Conservation (phyloP, 2,329 filamentous ascomycete species). For the Dothideomycetes sp. region DNA sequence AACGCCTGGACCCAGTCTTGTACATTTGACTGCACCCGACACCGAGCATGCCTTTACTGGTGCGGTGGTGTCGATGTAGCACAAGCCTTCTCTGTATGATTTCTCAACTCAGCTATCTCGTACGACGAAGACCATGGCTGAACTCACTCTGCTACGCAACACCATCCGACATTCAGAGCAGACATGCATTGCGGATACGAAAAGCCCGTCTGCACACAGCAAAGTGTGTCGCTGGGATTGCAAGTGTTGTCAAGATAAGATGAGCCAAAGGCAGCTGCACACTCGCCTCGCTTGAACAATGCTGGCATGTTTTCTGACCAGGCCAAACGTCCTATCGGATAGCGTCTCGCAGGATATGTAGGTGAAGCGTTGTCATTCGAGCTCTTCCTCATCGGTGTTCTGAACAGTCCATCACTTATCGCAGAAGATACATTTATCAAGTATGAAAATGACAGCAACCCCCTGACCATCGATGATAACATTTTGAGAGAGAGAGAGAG, state of each 20-base stretch:
- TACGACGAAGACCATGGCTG: too few species aligned
- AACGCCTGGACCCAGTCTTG: slow-evolving; percentile 4
- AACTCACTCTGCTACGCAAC: slow-evolving; percentile 7
- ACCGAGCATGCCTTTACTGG: slow-evolving; percentile 7
- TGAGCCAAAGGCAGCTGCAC: slow-evolving; percentile 7
- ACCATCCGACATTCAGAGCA: slow-evolving; percentile 8
- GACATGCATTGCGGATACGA: slow-evolving; percentile 5
- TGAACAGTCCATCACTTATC: too few species aligned
- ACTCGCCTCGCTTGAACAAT: slow-evolving; percentile 6
- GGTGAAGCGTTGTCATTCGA: too few species aligned
- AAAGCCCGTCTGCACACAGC: slow-evolving; percentile 7
- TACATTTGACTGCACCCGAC: slow-evolving; percentile 10
- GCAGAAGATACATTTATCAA: too few species aligned
- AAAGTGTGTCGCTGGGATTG: slow-evolving; percentile 9
- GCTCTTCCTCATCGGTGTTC: too few species aligned
- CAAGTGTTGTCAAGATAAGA: slow-evolving; percentile 6
- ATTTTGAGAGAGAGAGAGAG: too few species aligned
- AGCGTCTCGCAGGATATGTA: too few species aligned
- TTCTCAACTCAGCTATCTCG: background rate
- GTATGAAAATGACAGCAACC: too few species aligned
- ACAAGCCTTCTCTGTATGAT: slow-evolving; percentile 3
- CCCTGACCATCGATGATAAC: too few species aligned
- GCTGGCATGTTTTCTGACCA: background rate
- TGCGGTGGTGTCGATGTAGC: slow-evolving; percentile 8
- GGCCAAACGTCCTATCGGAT: too few species aligned